phyloP scores from a whole-genome alignment of 208 protist species.

The Phytomonas sp. region DNA sequence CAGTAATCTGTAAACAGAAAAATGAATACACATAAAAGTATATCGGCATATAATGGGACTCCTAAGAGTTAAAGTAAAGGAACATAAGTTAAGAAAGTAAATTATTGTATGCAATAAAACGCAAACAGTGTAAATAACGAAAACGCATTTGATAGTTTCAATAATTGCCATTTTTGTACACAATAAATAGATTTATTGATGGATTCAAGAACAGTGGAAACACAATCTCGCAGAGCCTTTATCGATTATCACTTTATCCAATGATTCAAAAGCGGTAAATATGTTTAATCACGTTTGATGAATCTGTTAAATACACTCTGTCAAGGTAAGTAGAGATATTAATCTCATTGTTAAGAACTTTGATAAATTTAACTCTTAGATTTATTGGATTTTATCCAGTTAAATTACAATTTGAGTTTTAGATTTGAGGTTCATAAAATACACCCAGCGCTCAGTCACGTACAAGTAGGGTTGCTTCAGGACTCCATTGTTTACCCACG shows the following conservation, averaged over 20 bases:
- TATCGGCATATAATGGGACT: conserved; percentile 1
- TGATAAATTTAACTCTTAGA: conserved; percentile 57
- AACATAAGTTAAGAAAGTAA: conserved; percentile 11
- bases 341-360: conserved; percentile 65
- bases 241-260: conserved; percentile 37
- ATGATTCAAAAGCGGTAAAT: conserved; percentile 57
- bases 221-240: not conserved
- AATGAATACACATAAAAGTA: conserved; percentile 11
- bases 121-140: not conserved
- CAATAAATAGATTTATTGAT: not conserved
- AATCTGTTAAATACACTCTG: conserved; percentile 55
- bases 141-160: not conserved
- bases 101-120: not conserved
- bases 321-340: conserved; percentile 58
- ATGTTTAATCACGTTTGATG: conserved; percentile 62
- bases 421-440: conserved; percentile 40
- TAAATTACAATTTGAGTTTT: conserved; percentile 46
- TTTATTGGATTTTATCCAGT: conserved; percentile 78
- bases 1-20: not conserved
- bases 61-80: conserved; percentile 5
- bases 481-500: conserved; percentile 27
- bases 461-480: conserved; percentile 52
- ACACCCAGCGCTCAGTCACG: conserved; percentile 60
- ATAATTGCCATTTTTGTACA: not conserved
- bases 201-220: conserved; percentile 6